Evolutionary conservation across 169 alveolate species (phyloP), one percentile per base, ranked within the genome.

Genomic region (Plasmodium gonderi): DNA sequence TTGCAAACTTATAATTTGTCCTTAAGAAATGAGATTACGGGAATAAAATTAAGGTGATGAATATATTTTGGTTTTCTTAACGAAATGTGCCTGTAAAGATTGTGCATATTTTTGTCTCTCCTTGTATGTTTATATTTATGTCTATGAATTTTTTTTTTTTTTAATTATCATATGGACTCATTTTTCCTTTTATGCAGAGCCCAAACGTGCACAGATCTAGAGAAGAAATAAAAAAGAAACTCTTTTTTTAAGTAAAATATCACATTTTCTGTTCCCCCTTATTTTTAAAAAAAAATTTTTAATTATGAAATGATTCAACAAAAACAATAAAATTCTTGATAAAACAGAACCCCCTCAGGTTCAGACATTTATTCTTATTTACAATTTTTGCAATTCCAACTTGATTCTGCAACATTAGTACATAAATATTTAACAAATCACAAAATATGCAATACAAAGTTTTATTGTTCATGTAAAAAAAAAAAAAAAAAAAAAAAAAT

Each of bases 1-100:
- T 26, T 85, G 67, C 92, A 85, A 85, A 85, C 92, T 51, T 85
- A 85, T 78, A 85, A 85, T 64, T 82, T 85, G 77, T 85, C 79
- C 68, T 85, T 85, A 38, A 76, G 72, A 40, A 85, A 85, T 29
- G 92, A 85, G 68, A 85, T 85, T 29, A 85, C 79, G 31, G 92
- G 87, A 85, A 85, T 85, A 33, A 85, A 85, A 85, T 76, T 74
- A 64, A 85, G 92, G 92, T 85, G 40, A 42, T 11, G 17, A 26
- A 17, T 74, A 7, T 40, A 23, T 38, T 49, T 51, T 20, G 31
- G 5, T 40, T 42, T 31, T 82, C 42, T 68, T 69, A 54, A 7
- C 36, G 60, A 17, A 79, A n/a, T 68, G 17, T 60, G 26, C 40
- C 1, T 8, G n/a, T 60, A 60, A 60, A 20, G 72, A 60, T 60